Evolutionary conservation across 345 rosid species (phyloP).

Genomic region (Eucalyptus pauciflora): DNA sequence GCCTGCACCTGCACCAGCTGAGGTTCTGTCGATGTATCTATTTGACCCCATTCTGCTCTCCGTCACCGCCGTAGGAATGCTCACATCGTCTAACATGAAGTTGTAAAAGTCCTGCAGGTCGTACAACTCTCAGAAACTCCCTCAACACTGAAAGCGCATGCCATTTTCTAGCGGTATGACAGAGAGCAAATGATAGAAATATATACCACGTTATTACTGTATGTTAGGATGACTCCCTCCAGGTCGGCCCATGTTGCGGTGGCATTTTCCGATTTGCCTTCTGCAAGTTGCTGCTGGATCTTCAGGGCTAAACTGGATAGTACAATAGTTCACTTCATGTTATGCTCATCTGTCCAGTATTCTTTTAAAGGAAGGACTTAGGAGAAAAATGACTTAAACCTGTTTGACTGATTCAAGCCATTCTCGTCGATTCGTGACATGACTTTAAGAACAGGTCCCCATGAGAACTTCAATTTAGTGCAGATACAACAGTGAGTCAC

Average conservation of each 20-base stretch:
- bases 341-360: neutral
- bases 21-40: neutral
- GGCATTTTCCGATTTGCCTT: slow-evolving; percentile 15
- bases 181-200: neutral
- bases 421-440: slow-evolving; percentile 13
- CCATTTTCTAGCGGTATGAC: neutral
- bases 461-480: slow-evolving; percentile 12
- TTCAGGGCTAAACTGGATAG: slow-evolving; percentile 7
- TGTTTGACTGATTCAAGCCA: slow-evolving; percentile 15
- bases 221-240: neutral
- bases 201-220: slow-evolving; percentile 23
- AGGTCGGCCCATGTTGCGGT: slow-evolving; percentile 7
- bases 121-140: neutral
- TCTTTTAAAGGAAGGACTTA: neutral
- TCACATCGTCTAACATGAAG: slow-evolving; percentile 5
- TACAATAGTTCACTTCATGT: neutral
- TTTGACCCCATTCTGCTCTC: neutral
- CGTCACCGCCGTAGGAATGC: neutral
- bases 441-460: slow-evolving; percentile 38
- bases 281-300: slow-evolving; percentile 17
- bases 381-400: neutral
- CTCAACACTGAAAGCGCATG: neutral
- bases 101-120: slow-evolving; percentile 16
- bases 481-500: neutral
- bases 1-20: neutral